phyloP scores from a whole-genome alignment of 257 asterid species.

The Solanum lycopersicoides region DNA sequence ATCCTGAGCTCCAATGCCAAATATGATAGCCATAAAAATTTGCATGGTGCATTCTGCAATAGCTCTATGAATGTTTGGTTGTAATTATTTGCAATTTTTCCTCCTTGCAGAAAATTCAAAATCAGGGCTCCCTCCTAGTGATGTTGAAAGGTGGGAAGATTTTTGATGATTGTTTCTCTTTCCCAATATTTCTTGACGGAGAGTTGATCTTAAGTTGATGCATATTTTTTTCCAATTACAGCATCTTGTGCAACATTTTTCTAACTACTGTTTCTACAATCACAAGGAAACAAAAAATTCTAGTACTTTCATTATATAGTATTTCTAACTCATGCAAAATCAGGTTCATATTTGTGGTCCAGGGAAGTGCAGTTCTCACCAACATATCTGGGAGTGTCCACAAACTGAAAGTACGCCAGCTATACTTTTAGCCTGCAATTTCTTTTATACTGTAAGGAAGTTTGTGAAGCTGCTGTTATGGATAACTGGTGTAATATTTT shows the following conservation, averaged over 20 bases:
- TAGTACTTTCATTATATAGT: not conserved
- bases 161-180: not conserved
- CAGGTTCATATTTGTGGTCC: constrained; percentile 77
- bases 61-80: not conserved
- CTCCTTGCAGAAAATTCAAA: constrained; percentile 52
- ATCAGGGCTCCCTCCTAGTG: constrained; percentile 67
- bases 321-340: constrained; percentile 1
- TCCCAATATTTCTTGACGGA: not conserved
- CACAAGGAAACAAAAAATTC: not conserved
- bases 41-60: not conserved
- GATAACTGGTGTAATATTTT: not conserved
- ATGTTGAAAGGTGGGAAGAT: constrained; percentile 66
- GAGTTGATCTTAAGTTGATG: not conserved
- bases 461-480: not conserved
- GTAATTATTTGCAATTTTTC: not conserved
- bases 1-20: not conserved
- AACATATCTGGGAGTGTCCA: constrained; percentile 31
- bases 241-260: not conserved
- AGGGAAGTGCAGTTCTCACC: constrained; percentile 49
- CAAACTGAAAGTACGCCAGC: constrained; percentile 42
- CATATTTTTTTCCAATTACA: not conserved
- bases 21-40: not conserved
- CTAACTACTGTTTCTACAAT: not conserved
- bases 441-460: not conserved
- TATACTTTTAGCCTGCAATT: not conserved